phyloP scores from a whole-genome alignment of 2,329 filamentous ascomycete genomes.

The Ophiostoma piceae region DNA sequence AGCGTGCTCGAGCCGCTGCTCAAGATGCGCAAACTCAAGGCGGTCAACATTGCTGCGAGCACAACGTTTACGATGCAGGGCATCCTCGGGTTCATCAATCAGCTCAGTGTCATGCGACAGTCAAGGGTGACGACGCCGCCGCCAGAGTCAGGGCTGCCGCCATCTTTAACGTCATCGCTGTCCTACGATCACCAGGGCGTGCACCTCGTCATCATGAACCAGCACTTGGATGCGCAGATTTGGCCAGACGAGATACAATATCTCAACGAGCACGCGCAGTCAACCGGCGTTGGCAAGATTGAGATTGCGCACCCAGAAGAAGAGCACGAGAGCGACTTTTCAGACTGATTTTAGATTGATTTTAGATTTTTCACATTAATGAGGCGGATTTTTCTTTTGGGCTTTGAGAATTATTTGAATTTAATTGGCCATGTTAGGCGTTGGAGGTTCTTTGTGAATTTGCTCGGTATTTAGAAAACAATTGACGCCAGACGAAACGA shows the following conservation, averaged over 20 bases:
- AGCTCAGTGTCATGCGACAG: not conserved
- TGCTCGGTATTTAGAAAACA: not conserved
- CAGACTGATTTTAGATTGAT: conserved; percentile 27
- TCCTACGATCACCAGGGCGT: conserved; percentile 29
- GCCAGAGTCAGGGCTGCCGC: not conserved
- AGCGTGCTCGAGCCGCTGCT: conserved; percentile 37
- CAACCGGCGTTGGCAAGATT: conserved; percentile 33
- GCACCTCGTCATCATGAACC: conserved; percentile 35
- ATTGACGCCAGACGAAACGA: not conserved
- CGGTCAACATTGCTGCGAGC: conserved; percentile 49
- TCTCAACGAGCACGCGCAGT: conserved; percentile 30
- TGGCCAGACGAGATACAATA: conserved; percentile 29
- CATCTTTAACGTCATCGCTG: not conserved
- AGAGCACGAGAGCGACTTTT: conserved; percentile 36
- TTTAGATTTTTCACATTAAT: too few species aligned
- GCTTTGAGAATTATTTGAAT: not conserved
- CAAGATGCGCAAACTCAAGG: conserved; percentile 44
- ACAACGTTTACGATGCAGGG: conserved; percentile 51
- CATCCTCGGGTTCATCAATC: conserved; percentile 41
- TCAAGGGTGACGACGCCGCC: not conserved
- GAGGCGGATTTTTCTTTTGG: not conserved
- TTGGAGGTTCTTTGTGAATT: not conserved
- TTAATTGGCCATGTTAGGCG: not conserved
- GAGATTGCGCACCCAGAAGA: conserved; percentile 37
- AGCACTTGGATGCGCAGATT: conserved; percentile 32